phyloP scores from a whole-genome alignment of 2,329 filamentous ascomycete genomes.

The Cladophialophora bantiana region DNA sequence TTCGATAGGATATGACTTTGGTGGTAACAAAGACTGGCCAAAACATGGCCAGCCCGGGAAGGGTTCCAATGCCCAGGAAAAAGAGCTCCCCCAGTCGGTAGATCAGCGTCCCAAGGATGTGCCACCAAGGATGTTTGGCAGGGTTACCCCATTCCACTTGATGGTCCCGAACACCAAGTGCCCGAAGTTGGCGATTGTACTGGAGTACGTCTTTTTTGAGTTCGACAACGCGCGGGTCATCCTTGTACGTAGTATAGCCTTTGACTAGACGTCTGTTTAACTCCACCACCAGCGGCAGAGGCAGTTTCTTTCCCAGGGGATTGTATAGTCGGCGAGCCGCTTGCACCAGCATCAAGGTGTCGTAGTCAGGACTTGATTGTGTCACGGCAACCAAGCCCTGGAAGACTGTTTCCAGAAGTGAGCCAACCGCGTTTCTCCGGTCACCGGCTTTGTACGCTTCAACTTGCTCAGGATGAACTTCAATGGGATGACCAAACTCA shows the following conservation, averaged over 20 bases:
- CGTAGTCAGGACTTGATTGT: constrained; percentile 90
- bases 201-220: constrained; percentile 77
- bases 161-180: constrained; percentile 88
- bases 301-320: constrained; percentile 89
- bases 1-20: constrained; percentile 80
- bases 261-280: constrained; percentile 89
- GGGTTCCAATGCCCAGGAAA: constrained; percentile 77
- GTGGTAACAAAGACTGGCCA: constrained; percentile 85
- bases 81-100: constrained; percentile 81
- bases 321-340: constrained; percentile 93
- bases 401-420: constrained; percentile 85
- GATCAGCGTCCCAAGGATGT: constrained; percentile 76
- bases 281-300: constrained; percentile 90
- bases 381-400: constrained; percentile 86
- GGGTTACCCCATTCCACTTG: constrained; percentile 77
- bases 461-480: constrained; percentile 81
- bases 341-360: constrained; percentile 95
- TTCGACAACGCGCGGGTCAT: constrained; percentile 80
- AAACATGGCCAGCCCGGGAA: constrained; percentile 88
- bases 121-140: constrained; percentile 78
- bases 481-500: constrained; percentile 90
- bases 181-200: constrained; percentile 86
- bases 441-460: constrained; percentile 84
- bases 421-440: constrained; percentile 83
- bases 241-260: constrained; percentile 91